Conservation (phyloP, 176 grass and related monocot genomes). For the Phoenix roebelenii region DNA sequence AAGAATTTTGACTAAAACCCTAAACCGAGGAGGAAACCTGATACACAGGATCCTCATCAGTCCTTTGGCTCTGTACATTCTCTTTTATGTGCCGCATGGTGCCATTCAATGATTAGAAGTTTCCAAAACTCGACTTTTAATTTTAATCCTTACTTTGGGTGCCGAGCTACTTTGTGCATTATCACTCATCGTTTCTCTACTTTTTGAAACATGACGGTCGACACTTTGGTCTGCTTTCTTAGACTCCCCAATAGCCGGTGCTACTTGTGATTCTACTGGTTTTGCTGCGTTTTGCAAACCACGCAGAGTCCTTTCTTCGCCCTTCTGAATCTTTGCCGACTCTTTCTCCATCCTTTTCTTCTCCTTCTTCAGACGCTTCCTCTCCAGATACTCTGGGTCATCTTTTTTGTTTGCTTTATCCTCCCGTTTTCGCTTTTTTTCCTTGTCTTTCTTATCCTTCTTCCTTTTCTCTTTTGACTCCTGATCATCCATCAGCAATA, state of each 20-base stretch:
- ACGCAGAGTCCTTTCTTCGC: slow-evolving; percentile 26
- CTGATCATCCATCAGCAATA: slow-evolving; percentile 14
- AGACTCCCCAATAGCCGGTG: slow-evolving; percentile 3
- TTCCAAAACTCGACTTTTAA: slow-evolving; percentile 33
- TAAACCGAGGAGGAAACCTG: too few species aligned
- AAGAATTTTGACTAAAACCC: too few species aligned
- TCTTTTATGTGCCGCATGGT: too few species aligned
- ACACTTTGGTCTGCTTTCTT: slow-evolving; percentile 1
- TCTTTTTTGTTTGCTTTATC: slow-evolving; percentile 60
- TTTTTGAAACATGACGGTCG: slow-evolving; percentile 38
- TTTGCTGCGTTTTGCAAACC: slow-evolving; percentile 30
- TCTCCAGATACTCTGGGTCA: slow-evolving; percentile 72
- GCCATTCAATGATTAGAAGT: background rate
- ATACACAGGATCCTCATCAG: too few species aligned
- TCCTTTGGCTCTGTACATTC: too few species aligned
- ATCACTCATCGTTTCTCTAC: slow-evolving; percentile 36
- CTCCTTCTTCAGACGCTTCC: slow-evolving; percentile 77
- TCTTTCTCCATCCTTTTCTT: slow-evolving; percentile 88
- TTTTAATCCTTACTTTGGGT: slow-evolving; percentile 65
- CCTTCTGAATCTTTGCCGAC: slow-evolving; percentile 44
- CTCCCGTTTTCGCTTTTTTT: slow-evolving; percentile 61
- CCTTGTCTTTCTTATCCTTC: slow-evolving; percentile 58
- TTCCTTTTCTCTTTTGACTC: slow-evolving; percentile 50
- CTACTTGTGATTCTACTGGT: slow-evolving; percentile 23
- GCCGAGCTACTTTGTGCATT: slow-evolving; percentile 26